Conservation (phyloP, 495 filamentous ascomycete species). For the Aspergillus heteromorphus region DNA sequence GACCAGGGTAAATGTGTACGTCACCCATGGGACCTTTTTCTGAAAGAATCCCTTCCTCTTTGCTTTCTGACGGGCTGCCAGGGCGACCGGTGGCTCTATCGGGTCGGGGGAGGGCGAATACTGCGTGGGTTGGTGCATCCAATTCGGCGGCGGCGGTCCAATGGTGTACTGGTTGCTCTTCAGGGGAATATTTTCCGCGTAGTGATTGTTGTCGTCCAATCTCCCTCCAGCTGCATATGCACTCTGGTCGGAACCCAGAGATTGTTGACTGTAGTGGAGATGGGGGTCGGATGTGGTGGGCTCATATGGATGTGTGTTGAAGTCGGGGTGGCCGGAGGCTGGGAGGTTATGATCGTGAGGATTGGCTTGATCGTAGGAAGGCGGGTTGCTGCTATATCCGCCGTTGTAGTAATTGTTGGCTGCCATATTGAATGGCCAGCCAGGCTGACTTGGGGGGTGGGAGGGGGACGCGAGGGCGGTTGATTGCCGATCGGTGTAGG, state of each 20-base stretch:
- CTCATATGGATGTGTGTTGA: constrained; percentile 23
- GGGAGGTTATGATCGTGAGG: constrained; percentile 27
- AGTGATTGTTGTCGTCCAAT: constrained; percentile 36
- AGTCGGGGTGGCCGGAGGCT: constrained; percentile 25
- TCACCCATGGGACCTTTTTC: constrained; percentile 71
- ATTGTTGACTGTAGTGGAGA: constrained; percentile 37
- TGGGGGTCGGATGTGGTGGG: constrained; percentile 28
- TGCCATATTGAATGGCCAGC: constrained; percentile 55
- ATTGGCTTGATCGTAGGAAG: constrained; percentile 38
- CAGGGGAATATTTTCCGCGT: constrained; percentile 49
- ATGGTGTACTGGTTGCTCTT: constrained; percentile 32
- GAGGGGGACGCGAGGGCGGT: constrained; percentile 1
- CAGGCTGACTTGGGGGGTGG: too few species aligned
- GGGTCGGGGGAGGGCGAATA: constrained; percentile 32
- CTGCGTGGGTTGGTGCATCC: constrained; percentile 41
- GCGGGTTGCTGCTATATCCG: constrained; percentile 39
- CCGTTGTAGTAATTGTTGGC: constrained; percentile 75
- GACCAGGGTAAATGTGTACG: constrained; percentile 70
- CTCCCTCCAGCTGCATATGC: constrained; percentile 29
- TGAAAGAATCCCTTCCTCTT: constrained; percentile 47
- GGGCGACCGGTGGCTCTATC: constrained; percentile 18
- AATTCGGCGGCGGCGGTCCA: constrained; percentile 23
- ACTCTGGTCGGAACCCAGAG: constrained; percentile 32
- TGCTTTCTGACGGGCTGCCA: constrained; percentile 14
- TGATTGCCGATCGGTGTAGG: background rate